Conservation (phyloP, 2,329 filamentous ascomycete genomes). For the Microthyrium microscopicum region DNA sequence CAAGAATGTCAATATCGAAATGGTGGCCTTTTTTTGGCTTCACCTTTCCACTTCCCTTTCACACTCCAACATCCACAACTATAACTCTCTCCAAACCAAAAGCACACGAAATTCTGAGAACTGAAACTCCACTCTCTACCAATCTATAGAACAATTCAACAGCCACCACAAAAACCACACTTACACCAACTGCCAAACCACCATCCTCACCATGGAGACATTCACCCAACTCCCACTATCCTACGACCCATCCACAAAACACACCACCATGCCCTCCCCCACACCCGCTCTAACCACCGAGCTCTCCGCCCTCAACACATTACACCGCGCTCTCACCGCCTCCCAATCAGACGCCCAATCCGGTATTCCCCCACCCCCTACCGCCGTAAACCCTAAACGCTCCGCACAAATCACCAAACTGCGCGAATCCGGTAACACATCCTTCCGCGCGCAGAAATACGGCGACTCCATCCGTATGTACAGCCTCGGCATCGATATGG, state of each 20-base stretch:
- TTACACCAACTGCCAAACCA: neutral
- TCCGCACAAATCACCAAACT: slow-evolving; percentile 77
- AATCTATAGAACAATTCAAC: neutral
- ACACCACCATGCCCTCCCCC: slow-evolving; percentile 27
- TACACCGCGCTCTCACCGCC: slow-evolving; percentile 58
- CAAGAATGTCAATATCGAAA: too few species aligned
- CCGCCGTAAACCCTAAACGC: slow-evolving; percentile 87
- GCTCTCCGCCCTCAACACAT: slow-evolving; percentile 56
- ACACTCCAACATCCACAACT: too few species aligned
- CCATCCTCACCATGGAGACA: slow-evolving; percentile 20
- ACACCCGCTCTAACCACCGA: slow-evolving; percentile 22
- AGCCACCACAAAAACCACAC: neutral
- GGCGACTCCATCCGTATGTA: slow-evolving; percentile 67
- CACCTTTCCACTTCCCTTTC: too few species aligned
- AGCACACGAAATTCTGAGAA: too few species aligned
- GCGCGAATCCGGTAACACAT: slow-evolving; percentile 68
- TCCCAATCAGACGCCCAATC: slow-evolving; percentile 44
- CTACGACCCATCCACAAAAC: slow-evolving; percentile 69
- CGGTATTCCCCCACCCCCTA: slow-evolving; percentile 61
- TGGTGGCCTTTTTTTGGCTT: too few species aligned
- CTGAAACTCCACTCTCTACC: too few species aligned
- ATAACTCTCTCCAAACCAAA: too few species aligned
- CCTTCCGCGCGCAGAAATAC: slow-evolving; percentile 63
- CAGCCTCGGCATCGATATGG: slow-evolving; percentile 80
- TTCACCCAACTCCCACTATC: slow-evolving; percentile 71